Evolutionary conservation across 2,329 filamentous ascomycete species (phyloP), one percentile per base, ranked within the genome.

Genomic region (Sporothrix variecibatus): DNA sequence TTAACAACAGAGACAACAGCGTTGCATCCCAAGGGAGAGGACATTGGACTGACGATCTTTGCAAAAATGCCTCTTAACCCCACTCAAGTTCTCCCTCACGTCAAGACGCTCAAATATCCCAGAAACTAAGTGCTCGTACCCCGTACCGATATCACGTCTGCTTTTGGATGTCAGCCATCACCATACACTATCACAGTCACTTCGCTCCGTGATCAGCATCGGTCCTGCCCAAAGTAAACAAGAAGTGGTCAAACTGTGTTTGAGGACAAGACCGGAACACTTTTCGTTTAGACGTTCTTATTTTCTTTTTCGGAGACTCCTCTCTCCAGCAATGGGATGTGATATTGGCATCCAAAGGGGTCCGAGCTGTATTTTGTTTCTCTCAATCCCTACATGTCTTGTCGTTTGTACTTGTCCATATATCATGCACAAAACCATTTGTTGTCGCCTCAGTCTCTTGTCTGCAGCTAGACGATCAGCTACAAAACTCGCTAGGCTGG

Each of bases 51-150:
- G 64, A 17, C 26, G 40, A n/a, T 49, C 64, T 23, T 9, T 43
- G 12, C 40, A 23, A 67, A 68, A 68, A 68, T 68, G 64, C 64
- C 64, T 68, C 62, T 46, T 28, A n/a, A 6, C 43, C 43, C 65
- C 65, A 51, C 26, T 49, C 7, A 12, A 23, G n/a, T 9, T 46
- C 23, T 23, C 38, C n/a, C 38, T 65, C 60, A 43, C 34, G 11
- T 26, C 62, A n/a, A n/a, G n/a, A n/a, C n/a, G 17, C 8, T 20
- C 12, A n/a, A 49, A 49, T 49, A 49, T 17, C 15, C 43, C 43
- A 49, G 15, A 20, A 49, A 20, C n/a, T n/a, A n/a, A n/a, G n/a
- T n/a, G n/a, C n/a, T n/a, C n/a, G n/a, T n/a, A n/a, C n/a, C n/a
- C n/a, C n/a, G n/a, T n/a, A n/a, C n/a, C n/a, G n/a, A n/a, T 6